phyloP scores from a whole-genome alignment of 2,329 filamentous ascomycete genomes.

The Botryotinia narcissicola region DNA sequence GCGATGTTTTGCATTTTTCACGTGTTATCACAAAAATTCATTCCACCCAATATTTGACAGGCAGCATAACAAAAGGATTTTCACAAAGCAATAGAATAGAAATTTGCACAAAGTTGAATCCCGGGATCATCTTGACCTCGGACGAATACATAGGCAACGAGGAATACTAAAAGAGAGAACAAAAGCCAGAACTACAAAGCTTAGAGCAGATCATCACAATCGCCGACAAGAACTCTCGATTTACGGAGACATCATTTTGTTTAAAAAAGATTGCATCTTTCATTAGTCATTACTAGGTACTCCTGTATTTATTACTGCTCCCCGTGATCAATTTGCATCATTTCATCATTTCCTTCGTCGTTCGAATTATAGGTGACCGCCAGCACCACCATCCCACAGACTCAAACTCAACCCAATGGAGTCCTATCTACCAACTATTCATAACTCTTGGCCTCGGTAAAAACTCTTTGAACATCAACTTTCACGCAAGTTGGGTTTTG shows the following conservation, averaged over 20 bases:
- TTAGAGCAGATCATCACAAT: not conserved
- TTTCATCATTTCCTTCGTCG: not conserved
- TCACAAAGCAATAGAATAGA: not conserved
- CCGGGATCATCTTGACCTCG: not conserved
- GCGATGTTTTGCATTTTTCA: not conserved
- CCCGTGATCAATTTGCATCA: not conserved
- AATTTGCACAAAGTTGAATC: not conserved
- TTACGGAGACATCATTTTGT: not conserved
- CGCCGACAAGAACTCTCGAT: not conserved
- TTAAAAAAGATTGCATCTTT: not conserved
- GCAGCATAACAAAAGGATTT: not conserved
- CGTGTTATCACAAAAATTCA: not conserved
- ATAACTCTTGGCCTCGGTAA: not conserved
- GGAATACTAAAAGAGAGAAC: not conserved
- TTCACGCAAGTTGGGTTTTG: constrained; percentile 47
- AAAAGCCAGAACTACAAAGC: not conserved
- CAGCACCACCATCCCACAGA: not conserved
- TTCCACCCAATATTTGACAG: too few species aligned
- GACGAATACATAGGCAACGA: not conserved
- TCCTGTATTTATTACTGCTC: not conserved
- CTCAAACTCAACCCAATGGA: not conserved
- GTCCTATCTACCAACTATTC: not conserved
- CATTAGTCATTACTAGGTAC: not conserved
- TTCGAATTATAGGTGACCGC: not conserved
- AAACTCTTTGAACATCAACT: constrained; percentile 42